Evolutionary conservation across 805 yeast species (phyloP).

Genomic region (Candida maesae): DNA sequence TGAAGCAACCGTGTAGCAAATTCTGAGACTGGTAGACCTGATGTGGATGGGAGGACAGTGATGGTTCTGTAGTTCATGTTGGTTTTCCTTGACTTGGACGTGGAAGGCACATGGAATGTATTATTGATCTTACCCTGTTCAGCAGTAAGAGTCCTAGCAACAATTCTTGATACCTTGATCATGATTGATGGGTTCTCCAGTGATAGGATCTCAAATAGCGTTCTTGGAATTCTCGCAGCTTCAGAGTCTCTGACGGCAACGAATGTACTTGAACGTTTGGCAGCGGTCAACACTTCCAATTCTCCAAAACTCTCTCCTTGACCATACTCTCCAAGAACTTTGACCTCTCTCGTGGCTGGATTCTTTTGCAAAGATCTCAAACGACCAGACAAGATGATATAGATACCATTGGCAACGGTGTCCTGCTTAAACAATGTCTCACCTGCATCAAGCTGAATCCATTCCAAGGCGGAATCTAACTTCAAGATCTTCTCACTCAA

Average conservation of each 20-base stretch:
- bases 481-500: constrained; percentile 64
- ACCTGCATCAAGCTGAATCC: constrained; percentile 92
- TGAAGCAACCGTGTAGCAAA: constrained; percentile 71
- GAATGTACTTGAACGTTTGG: constrained; percentile 61
- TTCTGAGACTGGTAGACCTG: constrained; percentile 81
- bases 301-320: constrained; percentile 96
- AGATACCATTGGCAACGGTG: constrained; percentile 86
- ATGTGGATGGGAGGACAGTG: constrained; percentile 73
- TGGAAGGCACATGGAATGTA: constrained; percentile 30
- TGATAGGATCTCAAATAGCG: constrained; percentile 81
- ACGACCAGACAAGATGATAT: constrained; percentile 85
- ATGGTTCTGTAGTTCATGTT: constrained; percentile 69
- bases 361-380: constrained; percentile 49
- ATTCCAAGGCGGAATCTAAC: constrained; percentile 89
- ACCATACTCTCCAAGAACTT: constrained; percentile 71
- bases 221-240: constrained; percentile 87
- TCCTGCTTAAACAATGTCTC: constrained; percentile 75
- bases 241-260: constrained; percentile 93
- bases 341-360: constrained; percentile 25
- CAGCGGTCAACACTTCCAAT: constrained; percentile 85
- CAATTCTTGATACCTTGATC: constrained; percentile 83
- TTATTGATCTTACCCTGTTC: constrained; percentile 14
- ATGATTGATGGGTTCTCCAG: constrained; percentile 84
- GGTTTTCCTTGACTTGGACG: constrained; percentile 22
- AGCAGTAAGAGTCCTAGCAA: constrained; percentile 53